Evolutionary conservation across 257 asterid species (phyloP).

Genomic region (Primulina huaijiensis): DNA sequence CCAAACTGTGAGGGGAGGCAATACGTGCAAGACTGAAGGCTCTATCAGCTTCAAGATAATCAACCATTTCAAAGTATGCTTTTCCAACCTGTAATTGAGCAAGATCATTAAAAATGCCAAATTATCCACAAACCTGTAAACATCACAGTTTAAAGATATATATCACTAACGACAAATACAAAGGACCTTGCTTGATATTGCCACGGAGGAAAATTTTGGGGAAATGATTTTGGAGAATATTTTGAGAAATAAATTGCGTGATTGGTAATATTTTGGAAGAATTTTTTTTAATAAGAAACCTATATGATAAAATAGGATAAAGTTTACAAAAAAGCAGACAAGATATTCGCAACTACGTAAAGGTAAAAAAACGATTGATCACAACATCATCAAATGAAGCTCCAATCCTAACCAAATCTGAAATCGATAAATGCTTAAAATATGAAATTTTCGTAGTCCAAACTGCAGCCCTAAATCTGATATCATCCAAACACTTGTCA

Average conservation of each 20-base stretch:
- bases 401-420: no score
- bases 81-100: conserved; percentile 71
- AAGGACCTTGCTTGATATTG: not conserved
- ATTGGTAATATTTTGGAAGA: not conserved
- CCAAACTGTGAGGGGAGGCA: conserved; percentile 78
- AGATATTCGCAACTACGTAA: no score
- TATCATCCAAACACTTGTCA: no score
- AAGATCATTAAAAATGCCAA: conserved; percentile 27
- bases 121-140: conserved; percentile 25
- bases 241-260: no score
- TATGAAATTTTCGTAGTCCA: no score
- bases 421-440: no score
- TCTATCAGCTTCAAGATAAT: conserved; percentile 91
- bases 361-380: no score
- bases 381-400: no score
- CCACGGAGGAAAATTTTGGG: not conserved
- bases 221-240: not conserved
- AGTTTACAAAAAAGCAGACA: no score
- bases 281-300: no score
- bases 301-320: no score
- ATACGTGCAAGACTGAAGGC: conserved; percentile 84
- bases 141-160: not conserved
- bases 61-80: conserved; percentile 86
- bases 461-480: no score
- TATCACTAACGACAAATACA: conserved; percentile 14